A percentile compares a stretch with the other conserved stretches of the same genome.
Evolutionary conservation across 805 yeast genomes (phyloP).

Genomic region (Clavispora vitiphila): DNA sequence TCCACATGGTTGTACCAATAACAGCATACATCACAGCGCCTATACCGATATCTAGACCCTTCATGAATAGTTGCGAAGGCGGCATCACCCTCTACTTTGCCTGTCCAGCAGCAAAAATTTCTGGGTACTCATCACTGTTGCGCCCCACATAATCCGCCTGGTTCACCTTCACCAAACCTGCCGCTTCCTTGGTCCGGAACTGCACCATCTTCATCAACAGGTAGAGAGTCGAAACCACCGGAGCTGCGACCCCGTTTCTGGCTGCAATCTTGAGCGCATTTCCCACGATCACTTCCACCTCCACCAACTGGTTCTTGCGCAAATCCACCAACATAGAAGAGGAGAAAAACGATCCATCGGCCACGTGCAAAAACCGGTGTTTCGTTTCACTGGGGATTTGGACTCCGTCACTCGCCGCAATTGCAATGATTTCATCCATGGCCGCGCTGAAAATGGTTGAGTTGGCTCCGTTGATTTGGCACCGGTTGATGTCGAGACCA

Average conservation of each 20-base stretch:
- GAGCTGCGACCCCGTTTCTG: conserved; percentile 35
- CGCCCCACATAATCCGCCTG: conserved; percentile 8
- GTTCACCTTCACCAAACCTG: conserved; percentile 29
- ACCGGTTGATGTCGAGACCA: conserved; percentile 30
- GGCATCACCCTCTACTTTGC: no score
- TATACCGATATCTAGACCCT: no score
- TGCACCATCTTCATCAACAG: conserved; percentile 57
- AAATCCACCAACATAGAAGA: conserved; percentile 75
- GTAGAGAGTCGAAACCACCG: conserved; percentile 56
- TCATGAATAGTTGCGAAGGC: no score
- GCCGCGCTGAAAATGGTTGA: conserved; percentile 44
- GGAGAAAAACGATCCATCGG: conserved; percentile 39
- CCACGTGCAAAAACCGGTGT: conserved; percentile 46
- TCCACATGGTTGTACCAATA: no score
- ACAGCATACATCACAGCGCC: no score
- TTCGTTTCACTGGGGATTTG: conserved; percentile 47
- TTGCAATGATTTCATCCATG: conserved; percentile 58
- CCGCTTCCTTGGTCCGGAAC: conserved; percentile 52
- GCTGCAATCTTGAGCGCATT: conserved; percentile 41
- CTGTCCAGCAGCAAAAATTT: conserved; percentile 6
- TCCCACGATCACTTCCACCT: conserved; percentile 68
- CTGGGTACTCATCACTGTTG: conserved; percentile 14
- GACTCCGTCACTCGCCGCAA: conserved; percentile 68
- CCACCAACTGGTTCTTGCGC: conserved; percentile 61
- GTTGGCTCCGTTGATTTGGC: conserved; percentile 33